A percentile compares a stretch with the other conserved stretches of the same genome.
These are phyloP conservation scores for Staphylotrichum tortipilum DNA, from an alignment of 495 filamentous ascomycete genomes.

Conservation along the genomic window DNA sequence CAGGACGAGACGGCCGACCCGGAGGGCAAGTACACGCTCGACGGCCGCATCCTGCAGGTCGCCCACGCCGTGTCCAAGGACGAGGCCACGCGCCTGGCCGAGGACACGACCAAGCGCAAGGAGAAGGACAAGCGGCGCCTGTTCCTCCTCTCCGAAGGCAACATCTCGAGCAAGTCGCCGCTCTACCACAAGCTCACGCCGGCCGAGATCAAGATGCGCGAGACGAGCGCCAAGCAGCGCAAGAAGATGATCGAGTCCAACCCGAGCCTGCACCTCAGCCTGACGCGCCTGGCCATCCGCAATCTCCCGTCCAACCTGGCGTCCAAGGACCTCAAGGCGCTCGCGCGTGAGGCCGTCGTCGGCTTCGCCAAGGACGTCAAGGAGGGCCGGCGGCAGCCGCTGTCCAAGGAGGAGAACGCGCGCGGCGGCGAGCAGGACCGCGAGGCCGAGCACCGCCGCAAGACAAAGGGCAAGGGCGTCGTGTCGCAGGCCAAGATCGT, in stretches of 20 bases:
- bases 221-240: conserved; percentile 78
- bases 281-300: conserved; percentile 88
- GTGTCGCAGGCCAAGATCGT: conserved; percentile 94
- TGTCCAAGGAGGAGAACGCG: conserved; percentile 78
- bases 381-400: conserved; percentile 53
- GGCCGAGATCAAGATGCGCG: conserved; percentile 76
- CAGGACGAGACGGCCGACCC: conserved; percentile 72
- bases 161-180: conserved; percentile 59
- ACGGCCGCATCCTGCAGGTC: conserved; percentile 78
- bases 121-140: conserved; percentile 87
- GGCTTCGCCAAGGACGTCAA: conserved; percentile 90
- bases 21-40: conserved; percentile 75
- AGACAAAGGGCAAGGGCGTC: conserved; percentile 77
- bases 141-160: conserved; percentile 82
- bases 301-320: conserved; percentile 80
- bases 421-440: conserved; percentile 73
- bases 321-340: conserved; percentile 82
- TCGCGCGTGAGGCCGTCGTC: conserved; percentile 83
- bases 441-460: conserved; percentile 66
- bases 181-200: conserved; percentile 68
- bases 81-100: conserved; percentile 65
- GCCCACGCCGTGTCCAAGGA: conserved; percentile 73
- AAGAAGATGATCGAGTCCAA: conserved; percentile 85
- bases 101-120: conserved; percentile 54
- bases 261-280: conserved; percentile 76